Conservation (phyloP, 2,329 filamentous ascomycete genomes). For the Epichloe hybrida region DNA sequence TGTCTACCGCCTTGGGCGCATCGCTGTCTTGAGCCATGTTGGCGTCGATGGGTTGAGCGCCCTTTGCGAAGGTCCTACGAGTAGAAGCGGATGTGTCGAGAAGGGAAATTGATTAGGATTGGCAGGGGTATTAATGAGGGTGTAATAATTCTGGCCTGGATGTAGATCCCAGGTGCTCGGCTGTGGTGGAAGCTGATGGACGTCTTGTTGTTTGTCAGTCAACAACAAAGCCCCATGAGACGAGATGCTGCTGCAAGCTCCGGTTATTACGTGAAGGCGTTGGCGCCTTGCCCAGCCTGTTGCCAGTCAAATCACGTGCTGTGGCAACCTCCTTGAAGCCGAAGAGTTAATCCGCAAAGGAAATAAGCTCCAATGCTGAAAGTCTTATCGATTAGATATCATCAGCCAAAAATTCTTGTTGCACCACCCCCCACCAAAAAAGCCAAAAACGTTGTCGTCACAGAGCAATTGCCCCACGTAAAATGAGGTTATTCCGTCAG, state of each 20-base stretch:
- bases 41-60: slow-evolving; percentile 20
- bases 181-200: neutral
- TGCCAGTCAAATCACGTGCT: slow-evolving; percentile 20
- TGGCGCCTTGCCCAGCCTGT: slow-evolving; percentile 23
- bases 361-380: neutral
- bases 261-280: slow-evolving; percentile 30
- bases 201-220: slow-evolving; percentile 20
- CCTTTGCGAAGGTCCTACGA: slow-evolving; percentile 13
- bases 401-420: slow-evolving; percentile 14
- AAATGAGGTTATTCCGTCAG: neutral
- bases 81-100: neutral
- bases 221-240: slow-evolving; percentile 17
- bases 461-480: neutral
- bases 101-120: slow-evolving; percentile 4
- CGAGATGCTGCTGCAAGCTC: slow-evolving; percentile 15
- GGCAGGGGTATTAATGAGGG: neutral
- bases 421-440: slow-evolving; percentile 9
- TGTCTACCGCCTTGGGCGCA: slow-evolving; percentile 70
- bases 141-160: neutral
- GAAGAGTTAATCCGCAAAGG: slow-evolving; percentile 6
- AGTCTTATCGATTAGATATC: slow-evolving; percentile 20
- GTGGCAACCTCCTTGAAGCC: neutral
- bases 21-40: slow-evolving; percentile 92
- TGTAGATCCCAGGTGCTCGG: neutral
- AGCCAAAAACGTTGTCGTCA: slow-evolving; percentile 10